Conservation (phyloP, 768 basidiomycete genomes). For the Leccinellum luteum region DNA sequence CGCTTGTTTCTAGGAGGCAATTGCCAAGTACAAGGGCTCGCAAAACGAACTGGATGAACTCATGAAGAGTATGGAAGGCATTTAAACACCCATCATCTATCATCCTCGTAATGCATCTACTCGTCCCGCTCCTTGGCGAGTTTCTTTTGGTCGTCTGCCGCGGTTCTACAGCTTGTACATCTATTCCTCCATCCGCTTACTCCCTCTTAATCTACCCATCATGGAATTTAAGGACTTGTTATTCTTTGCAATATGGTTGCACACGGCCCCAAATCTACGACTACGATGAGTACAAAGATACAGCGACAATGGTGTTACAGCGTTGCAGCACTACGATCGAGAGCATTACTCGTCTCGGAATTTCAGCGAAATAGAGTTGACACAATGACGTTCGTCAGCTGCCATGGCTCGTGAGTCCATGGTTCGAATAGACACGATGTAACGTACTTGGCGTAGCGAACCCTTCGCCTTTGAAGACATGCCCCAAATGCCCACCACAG, state of each 20-base stretch:
- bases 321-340: not conserved
- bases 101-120: conserved; percentile 4
- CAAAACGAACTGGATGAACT: conserved; percentile 86
- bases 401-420: conserved; percentile 4
- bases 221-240: conserved; percentile 10
- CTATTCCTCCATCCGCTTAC: conserved; percentile 17
- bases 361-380: conserved; percentile 84
- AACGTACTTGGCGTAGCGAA: conserved; percentile 72
- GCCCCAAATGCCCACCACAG: conserved; percentile 91
- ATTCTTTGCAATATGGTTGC: not conserved
- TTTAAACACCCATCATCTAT: conserved; percentile 39
- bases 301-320: not conserved
- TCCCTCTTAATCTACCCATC: conserved; percentile 21
- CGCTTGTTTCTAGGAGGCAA: conserved; percentile 54
- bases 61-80: conserved; percentile 66
- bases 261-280: not conserved
- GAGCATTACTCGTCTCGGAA: conserved; percentile 48
- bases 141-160: conserved; percentile 14
- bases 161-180: conserved; percentile 21
- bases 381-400: conserved; percentile 87
- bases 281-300: not conserved
- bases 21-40: conserved; percentile 66
- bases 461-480: conserved; percentile 93
- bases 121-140: conserved; percentile 1
- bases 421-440: not conserved